Evolutionary conservation across 1,139 yeast genomes (phyloP).

Genomic region (Saccharomyces hybrid): DNA sequence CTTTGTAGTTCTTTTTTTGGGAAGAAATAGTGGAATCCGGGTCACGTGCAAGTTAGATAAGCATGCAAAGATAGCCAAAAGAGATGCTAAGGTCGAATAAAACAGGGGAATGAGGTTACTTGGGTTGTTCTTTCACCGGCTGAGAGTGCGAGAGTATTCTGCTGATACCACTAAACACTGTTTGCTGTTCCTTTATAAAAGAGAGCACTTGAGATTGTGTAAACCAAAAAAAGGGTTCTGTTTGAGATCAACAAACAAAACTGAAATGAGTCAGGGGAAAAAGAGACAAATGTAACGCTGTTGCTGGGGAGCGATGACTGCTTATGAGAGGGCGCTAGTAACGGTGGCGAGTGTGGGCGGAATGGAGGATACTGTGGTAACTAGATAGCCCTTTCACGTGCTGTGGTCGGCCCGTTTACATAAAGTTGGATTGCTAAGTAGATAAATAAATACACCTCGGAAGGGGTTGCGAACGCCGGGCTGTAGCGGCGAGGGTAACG

Average conservation of each 20-base stretch:
- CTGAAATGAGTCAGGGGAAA: neutral
- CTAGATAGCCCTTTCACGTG: neutral
- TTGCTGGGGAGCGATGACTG: neutral
- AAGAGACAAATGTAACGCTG: neutral
- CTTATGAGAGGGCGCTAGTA: neutral
- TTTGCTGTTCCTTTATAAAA: neutral
- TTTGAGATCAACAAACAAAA: neutral
- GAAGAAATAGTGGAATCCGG: neutral
- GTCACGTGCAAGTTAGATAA: neutral
- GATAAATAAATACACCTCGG: neutral
- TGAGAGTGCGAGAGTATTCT: neutral
- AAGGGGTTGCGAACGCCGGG: slow-evolving; percentile 1
- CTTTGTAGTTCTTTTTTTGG: neutral
- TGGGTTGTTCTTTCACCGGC: neutral
- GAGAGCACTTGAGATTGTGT: neutral
- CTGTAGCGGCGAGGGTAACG: neutral
- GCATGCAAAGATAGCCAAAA: neutral
- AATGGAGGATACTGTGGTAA: neutral
- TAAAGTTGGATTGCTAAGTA: neutral
- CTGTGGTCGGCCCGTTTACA: neutral
- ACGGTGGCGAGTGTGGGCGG: neutral
- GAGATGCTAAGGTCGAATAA: neutral
- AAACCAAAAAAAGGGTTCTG: neutral
- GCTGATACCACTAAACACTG: neutral
- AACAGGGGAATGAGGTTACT: neutral